Evolutionary conservation across 352 stramenopile genomes (phyloP), one percentile per base, ranked within the genome.

Genomic region (Phytophthora kernoviae): DNA sequence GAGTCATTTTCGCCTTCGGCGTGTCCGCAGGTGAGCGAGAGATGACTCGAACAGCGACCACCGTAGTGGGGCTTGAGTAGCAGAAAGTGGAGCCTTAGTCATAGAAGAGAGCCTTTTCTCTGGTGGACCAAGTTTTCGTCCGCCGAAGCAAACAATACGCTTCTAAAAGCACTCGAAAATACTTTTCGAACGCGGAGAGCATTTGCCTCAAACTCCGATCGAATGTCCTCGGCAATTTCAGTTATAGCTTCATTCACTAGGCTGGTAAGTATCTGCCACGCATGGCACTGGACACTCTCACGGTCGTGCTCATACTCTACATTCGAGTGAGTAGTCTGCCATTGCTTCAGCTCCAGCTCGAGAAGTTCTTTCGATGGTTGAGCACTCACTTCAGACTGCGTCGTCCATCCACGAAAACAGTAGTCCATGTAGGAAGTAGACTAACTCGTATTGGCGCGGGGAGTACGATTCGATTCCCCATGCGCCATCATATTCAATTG

Each of bases 391-490:
- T 62, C 58, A 10, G 42, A 77, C 21, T 12, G 75, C 72, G 4
- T 17, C 14, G 5, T 79, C 72, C 39, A 76, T 58, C 60, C 75
- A 87, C 0, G 46, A 49, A 34, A 87, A 81, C 8, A 89, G 52
- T 9, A 89, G 43, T 4, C 50, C 45, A 10, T 73, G 75, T 0
- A 82, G n/a, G 10, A 70, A 84, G 27, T 79, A 82, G 24, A 81
- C 67, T 9, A 57, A 24, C 5, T 48, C 54, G 24, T 59, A 72
- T 57, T 82, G 71, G 2, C 47, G 42, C 1, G 61, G 55, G 9
- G 59, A 48, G 36, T 84, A 88, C n/a, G 72, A 72, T 30, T 85
- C 75, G 12, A 83, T 58, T 2, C 74, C 49, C 61, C 66, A 69
- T 8, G 8, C 48, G 6, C 72, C 70, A 54, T 75, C 52, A 58